Base-by-base conservation (phyloP, 164 flowering plant genomes). In the Akebia trifoliata region DNA sequence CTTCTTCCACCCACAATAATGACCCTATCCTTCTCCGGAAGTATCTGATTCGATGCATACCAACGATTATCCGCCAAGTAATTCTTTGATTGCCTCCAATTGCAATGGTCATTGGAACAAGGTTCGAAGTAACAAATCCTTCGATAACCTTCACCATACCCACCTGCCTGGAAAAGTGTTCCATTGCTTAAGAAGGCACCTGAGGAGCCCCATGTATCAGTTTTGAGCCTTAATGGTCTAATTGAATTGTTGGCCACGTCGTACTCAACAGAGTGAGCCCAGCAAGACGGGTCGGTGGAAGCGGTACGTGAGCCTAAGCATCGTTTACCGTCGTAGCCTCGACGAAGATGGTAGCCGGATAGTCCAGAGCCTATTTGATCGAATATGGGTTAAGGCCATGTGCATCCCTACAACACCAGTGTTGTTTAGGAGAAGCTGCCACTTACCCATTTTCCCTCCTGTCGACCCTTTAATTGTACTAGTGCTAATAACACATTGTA, bases 191-290 rank as follows among this genome's bases (percentile, higher is more conserved):
- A 36, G 65, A 88, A 72, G 11, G 87, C 54, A 3, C 96, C 92
- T 0, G 96, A 83, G 29, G 96, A 88, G 64, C 85, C 81, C 84
- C 83, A 85, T 4, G 90, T 59, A 58, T 85, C 86, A n/a, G 82
- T 73, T n/a, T 60, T 45, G 17, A 83, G 61, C 18, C 51, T 54
- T 24, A 85, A 56, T 0, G 90, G 77, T 45, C 88, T 67, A 20
- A 82, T 43, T 3, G 50, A 54, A 60, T 83, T 85, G 24, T 22
- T 14, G 0, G 31, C 28, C 6, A 88, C 56, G 45, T 73, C 51
- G 35, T 88, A 88, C 72, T 81, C 88, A 4, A 88, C 72, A 2
- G 93, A 85, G 59, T 88, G 96, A 28, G 86, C 96, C 62, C 67
- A 80, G 59, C 96, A 88, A 2, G 75, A 40, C 7, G 78, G 50